Evolutionary conservation across 495 filamentous ascomycete genomes (phyloP).

Genomic region (Hypomontagnella submonticulosa): DNA sequence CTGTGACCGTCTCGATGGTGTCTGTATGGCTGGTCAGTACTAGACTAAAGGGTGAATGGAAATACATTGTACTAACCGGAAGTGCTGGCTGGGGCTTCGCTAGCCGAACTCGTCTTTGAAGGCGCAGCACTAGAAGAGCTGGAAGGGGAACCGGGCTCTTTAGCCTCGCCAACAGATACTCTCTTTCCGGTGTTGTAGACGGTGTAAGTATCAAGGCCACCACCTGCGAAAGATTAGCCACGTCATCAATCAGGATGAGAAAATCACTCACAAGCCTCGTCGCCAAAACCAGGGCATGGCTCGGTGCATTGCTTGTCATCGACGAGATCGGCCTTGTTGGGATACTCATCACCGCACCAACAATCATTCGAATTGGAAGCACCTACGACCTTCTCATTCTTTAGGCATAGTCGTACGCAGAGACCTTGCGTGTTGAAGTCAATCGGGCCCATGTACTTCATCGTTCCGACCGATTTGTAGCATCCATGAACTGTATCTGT

Average conservation of each 20-base stretch:
- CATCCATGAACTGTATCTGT: slow-evolving; percentile 48
- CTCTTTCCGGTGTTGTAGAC: slow-evolving; percentile 64
- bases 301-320: slow-evolving; percentile 64
- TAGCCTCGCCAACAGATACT: slow-evolving; percentile 44
- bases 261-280: slow-evolving; percentile 66
- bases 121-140: slow-evolving; percentile 40
- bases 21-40: slow-evolving; percentile 23
- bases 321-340: slow-evolving; percentile 58
- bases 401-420: slow-evolving; percentile 33
- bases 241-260: neutral
- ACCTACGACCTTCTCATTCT: slow-evolving; percentile 21
- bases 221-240: slow-evolving; percentile 61
- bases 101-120: slow-evolving; percentile 22
- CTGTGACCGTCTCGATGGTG: slow-evolving; percentile 36
- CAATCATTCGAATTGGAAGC: slow-evolving; percentile 56
- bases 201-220: slow-evolving; percentile 56
- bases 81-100: slow-evolving; percentile 23
- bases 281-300: slow-evolving; percentile 65
- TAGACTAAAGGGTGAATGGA: neutral
- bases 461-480: slow-evolving; percentile 40
- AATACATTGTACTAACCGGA: slow-evolving; percentile 28
- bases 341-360: slow-evolving; percentile 70
- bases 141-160: slow-evolving; percentile 25
- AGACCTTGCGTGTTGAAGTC: slow-evolving; percentile 42
- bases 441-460: slow-evolving; percentile 23